These are phyloP conservation scores for Pseudognaphalium luteoalbum DNA, from an alignment of 129 eudicot genomes.

Conservation along the genomic window DNA sequence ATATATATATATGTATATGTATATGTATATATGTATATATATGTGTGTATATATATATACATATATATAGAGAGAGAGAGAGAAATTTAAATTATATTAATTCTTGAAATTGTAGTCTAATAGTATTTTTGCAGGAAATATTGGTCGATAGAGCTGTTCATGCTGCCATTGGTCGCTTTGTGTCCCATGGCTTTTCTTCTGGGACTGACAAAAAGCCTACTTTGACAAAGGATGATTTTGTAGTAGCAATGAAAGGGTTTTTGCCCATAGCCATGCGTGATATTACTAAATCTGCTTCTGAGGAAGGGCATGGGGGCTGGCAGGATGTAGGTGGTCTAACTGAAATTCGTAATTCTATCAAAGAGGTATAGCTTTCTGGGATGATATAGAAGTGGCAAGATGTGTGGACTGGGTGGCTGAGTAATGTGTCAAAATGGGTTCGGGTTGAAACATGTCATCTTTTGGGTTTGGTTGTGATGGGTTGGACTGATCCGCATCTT, in stretches of 20 bases:
- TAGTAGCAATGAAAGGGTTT: constrained; percentile 79
- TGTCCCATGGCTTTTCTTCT: constrained; percentile 45
- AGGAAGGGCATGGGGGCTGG: constrained; percentile 87
- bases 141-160: constrained; percentile 85
- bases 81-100: too few species aligned
- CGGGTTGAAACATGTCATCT: neutral
- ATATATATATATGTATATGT: too few species aligned
- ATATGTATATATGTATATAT: too few species aligned
- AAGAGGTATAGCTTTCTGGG: constrained; percentile 54
- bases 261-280: constrained; percentile 98
- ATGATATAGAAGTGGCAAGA: neutral
- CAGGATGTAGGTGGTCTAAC: constrained; percentile 94
- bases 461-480: neutral
- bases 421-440: neutral
- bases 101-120: neutral
- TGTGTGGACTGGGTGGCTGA: neutral
- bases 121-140: constrained; percentile 56
- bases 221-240: constrained; percentile 70
- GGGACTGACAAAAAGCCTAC: constrained; percentile 49
- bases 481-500: neutral
- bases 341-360: constrained; percentile 78
- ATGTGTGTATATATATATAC: too few species aligned
- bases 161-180: constrained; percentile 76
- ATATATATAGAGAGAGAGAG: too few species aligned
- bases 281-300: constrained; percentile 68